These are phyloP conservation scores for Styphnolobium japonicum DNA, from an alignment of 306 rosid genomes.

Conservation along the genomic window DNA sequence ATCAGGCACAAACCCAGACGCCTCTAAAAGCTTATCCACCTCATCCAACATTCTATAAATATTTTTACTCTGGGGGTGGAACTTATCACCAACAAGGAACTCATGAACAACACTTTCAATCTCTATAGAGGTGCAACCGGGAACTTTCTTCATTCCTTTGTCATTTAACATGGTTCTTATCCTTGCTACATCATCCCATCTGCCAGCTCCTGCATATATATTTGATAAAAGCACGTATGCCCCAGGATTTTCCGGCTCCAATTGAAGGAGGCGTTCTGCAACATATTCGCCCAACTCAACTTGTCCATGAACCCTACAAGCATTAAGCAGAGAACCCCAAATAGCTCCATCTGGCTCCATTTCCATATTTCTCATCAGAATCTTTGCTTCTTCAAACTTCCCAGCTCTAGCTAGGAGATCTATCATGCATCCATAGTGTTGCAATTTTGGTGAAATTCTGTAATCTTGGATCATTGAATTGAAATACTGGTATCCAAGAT, in stretches of 20 bases:
- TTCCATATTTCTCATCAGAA: conserved; percentile 57
- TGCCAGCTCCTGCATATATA: conserved; percentile 76
- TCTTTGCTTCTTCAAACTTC: conserved; percentile 69
- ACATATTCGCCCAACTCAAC: conserved; percentile 66
- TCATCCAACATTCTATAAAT: conserved; percentile 63
- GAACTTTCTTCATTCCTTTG: conserved; percentile 84
- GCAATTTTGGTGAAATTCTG: conserved; percentile 54
- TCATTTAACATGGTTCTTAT: conserved; percentile 70
- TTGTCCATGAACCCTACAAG: conserved; percentile 60
- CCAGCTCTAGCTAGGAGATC: conserved; percentile 75
- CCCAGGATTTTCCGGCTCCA: conserved; percentile 73
- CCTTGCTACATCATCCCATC: conserved; percentile 84
- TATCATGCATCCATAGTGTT: conserved; percentile 83
- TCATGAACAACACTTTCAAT: conserved; percentile 77
- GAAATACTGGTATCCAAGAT: conserved; percentile 58
- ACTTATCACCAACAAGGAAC: conserved; percentile 80
- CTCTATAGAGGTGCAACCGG: conserved; percentile 81
- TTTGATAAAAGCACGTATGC: conserved; percentile 75
- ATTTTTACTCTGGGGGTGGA: conserved; percentile 51
- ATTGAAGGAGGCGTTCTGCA: conserved; percentile 58
- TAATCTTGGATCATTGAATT: conserved; percentile 53
- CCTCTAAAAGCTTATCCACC: conserved; percentile 58
- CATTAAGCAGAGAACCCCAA: conserved; percentile 88
- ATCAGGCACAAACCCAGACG: conserved; percentile 61
- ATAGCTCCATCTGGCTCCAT: conserved; percentile 84